A percentile compares a stretch with the other conserved stretches of the same genome.
These are phyloP conservation scores for Cystobasidiaceae sp. DNA, from an alignment of 1,284 basidiomycete genomes.

Conservation along the genomic window DNA sequence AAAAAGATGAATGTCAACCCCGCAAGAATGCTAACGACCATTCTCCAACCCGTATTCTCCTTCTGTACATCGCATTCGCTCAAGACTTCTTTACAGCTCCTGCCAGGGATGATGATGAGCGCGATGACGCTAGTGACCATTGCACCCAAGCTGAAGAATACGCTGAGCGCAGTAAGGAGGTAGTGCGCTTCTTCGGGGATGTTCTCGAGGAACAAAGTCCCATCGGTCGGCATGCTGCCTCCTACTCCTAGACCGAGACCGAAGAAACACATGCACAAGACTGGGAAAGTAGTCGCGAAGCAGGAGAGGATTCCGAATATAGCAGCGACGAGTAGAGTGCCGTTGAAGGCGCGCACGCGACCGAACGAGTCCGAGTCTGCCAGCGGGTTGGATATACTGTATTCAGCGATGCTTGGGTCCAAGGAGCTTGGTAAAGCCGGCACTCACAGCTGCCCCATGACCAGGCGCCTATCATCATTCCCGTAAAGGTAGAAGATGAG, in stretches of 20 bases:
- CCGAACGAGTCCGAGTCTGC: constrained; percentile 54
- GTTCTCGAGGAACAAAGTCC: constrained; percentile 87
- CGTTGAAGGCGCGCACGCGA: constrained; percentile 81
- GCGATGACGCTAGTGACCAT: constrained; percentile 75
- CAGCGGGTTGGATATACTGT: no score
- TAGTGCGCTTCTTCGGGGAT: constrained; percentile 87
- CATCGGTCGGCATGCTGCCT: constrained; percentile 92
- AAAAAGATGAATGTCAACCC: constrained; percentile 78
- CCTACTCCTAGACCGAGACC: constrained; percentile 86
- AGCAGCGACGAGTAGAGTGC: constrained; percentile 82
- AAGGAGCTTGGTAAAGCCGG: no score
- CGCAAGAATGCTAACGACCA: constrained; percentile 67
- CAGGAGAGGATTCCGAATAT: constrained; percentile 80
- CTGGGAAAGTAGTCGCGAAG: constrained; percentile 64
- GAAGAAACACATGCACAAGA: constrained; percentile 74
- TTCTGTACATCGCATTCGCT: constrained; percentile 58
- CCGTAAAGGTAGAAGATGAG: constrained; percentile 74
- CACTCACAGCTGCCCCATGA: constrained; percentile 82
- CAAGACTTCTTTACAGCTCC: constrained; percentile 58
- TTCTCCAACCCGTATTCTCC: constrained; percentile 80
- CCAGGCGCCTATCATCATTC: constrained; percentile 74
- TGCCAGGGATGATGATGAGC: constrained; percentile 66
- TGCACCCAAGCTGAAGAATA: constrained; percentile 90
- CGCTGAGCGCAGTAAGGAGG: constrained; percentile 86
- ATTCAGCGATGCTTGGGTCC: no score